Evolutionary conservation across 192 early-diverging fungal genomes (phyloP), one percentile per base, ranked within the genome.

Genomic region (Coemansia sp.): DNA sequence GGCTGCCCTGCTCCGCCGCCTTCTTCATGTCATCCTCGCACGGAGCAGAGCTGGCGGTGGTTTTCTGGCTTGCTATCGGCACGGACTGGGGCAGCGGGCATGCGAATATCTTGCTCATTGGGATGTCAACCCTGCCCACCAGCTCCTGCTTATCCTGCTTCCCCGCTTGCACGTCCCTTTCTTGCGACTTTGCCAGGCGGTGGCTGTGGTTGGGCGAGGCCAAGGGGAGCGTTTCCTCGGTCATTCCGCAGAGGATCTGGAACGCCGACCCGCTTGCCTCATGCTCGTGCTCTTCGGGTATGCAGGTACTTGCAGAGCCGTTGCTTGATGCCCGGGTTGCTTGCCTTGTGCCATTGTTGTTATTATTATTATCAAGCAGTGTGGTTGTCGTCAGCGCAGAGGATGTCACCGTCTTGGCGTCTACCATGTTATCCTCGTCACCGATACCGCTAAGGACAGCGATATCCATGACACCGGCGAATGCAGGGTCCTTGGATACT

Each of bases 21-120:
- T 38, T 26, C 64, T 38, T 38, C n/a, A 37, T 54, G n/a, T 39
- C 32, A 32, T 32, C 42, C 2, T 21, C 47, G 37, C 23, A 40
- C 48, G 4, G 26, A 9, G 23, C 64, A 26, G 13, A 11, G 15
- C 64, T 39, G 50, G 38, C 26, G 10, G 15, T 11, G n/a, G 50
- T 16, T 15, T 32, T 23, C 4, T 54, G 52, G 52, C 52, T 54
- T 23, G 26, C 12, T 9, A 15, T 23, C 7, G 49, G 50, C 47
- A 45, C 59, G 12, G 47, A 12, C 38, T 21, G 32, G 32, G 32
- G 32, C 32, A 4, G 54, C 21, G 63, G 0, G 19, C 47, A 65
- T n/a, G 71, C 60, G 67, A 72, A 72, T 7, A 72, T 72, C 37
- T 66, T 59, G 52, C 71, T 67, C 71, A 72, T 72, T 40, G 59